phyloP scores from a whole-genome alignment of 805 yeast genomes.

The Isabelozyma pseudorhagii region DNA sequence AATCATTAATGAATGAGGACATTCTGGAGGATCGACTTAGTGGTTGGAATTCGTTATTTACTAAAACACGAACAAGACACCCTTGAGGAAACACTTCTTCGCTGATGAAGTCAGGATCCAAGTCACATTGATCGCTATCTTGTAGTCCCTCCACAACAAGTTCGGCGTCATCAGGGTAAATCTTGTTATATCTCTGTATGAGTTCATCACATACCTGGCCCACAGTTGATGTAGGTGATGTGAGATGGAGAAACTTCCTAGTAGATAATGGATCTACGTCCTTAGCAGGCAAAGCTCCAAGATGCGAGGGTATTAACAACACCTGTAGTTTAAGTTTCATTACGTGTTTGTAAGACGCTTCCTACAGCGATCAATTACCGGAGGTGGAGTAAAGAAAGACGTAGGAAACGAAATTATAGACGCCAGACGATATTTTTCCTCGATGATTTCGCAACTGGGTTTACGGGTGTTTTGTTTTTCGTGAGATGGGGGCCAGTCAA shows the following conservation, averaged over 20 bases:
- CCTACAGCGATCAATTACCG: constrained; percentile 7
- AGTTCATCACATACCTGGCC: constrained; percentile 53
- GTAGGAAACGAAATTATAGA: no score
- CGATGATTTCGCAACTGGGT: no score
- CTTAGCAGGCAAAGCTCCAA: constrained; percentile 14
- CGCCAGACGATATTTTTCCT: no score
- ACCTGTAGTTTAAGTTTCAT: constrained; percentile 32
- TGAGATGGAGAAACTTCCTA: constrained; percentile 64
- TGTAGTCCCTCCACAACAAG: constrained; percentile 61
- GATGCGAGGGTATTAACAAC: constrained; percentile 27
- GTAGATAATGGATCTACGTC: constrained; percentile 19
- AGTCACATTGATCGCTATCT: constrained; percentile 64
- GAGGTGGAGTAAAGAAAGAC: no score
- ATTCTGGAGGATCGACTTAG: not conserved
- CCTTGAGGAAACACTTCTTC: constrained; percentile 56
- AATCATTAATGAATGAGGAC: not conserved
- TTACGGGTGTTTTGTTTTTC: no score
- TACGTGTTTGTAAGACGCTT: not conserved
- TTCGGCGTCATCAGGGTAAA: constrained; percentile 62
- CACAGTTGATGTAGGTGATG: constrained; percentile 46
- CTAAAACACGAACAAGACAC: constrained; percentile 33
- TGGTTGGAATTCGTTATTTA: constrained; percentile 18
- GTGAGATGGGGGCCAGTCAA: no score
- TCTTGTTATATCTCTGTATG: constrained; percentile 49
- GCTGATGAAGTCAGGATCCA: constrained; percentile 73